Evolutionary conservation across 129 eudicot genomes (phyloP), one percentile per base, ranked within the genome.

Genomic region (Sambucus nigra): DNA sequence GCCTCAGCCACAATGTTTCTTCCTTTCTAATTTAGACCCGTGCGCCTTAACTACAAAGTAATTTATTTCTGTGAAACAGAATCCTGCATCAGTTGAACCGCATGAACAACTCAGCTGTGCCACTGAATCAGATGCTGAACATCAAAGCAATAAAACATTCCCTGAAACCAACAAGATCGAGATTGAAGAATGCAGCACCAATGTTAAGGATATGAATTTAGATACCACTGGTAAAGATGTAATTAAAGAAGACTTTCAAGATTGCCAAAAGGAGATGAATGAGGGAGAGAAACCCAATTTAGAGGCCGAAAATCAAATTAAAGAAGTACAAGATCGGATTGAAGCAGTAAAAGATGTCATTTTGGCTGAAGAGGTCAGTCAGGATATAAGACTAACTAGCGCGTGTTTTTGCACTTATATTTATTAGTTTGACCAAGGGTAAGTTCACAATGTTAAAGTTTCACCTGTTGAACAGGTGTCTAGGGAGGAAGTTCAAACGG

Each of bases 351-450:
- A 60, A 22, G 42, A 59, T 45, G 47, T 60, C 32, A 19, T 28
- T 10, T 60, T 47, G 47, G 22, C 33, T 47, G 41, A 59, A n/a
- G 40, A 59, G 40, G 50, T 26, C 41, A 29, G 59, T 31, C 26
- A 19, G 41, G 44, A 54, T 19, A 33, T 29, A 31, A 31, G 5
- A 23, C 12, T 24, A 5, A 31, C 16, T n/a, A 29, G n/a, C 59
- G 17, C 13, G 16, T 47, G 5, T 0, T 6, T 17, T 42, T 59
- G 16, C 44, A 9, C 18, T 23, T 2, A 10, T 25, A 35, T 35
- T 35, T 15, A 8, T 17, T 42, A 12, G 22, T 22, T 25, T 16
- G 8, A 2, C 9, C 12, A 38, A 22, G 31, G 22, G 42, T 47
- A 20, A 26, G 24, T 33, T 47, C 6, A 47, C 53, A 21, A 28